phyloP scores from a whole-genome alignment of 306 rosid species.

The Dryas alaskensis region DNA sequence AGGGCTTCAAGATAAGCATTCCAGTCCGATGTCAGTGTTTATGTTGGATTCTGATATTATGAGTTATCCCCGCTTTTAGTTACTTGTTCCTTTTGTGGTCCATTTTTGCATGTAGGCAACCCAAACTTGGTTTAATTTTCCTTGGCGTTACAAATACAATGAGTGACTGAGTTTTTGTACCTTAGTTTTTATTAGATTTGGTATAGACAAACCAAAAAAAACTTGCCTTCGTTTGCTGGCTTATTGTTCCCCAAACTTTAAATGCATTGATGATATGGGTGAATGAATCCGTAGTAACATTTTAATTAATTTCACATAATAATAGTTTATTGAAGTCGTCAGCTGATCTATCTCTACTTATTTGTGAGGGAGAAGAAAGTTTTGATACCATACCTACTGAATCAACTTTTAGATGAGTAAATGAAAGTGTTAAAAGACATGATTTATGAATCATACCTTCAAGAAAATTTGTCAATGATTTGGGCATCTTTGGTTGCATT shows the following conservation, averaged over 20 bases:
- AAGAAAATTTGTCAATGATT: background rate
- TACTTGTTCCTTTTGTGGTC: background rate
- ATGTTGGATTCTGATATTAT: background rate
- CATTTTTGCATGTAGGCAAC: background rate
- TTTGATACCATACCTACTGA: background rate
- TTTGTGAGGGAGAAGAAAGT: background rate
- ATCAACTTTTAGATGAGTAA: background rate
- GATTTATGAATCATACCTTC: background rate
- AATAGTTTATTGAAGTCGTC: background rate
- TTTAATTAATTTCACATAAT: background rate
- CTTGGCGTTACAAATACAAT: background rate
- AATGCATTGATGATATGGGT: background rate
- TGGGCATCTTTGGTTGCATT: background rate
- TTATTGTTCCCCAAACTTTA: background rate
- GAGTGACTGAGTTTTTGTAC: background rate
- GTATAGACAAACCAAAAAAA: background rate
- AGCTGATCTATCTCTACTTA: background rate
- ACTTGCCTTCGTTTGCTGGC: background rate
- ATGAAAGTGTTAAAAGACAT: background rate
- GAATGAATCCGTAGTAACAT: background rate
- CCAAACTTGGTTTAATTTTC: background rate
- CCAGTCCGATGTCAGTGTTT: background rate
- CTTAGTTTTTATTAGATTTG: background rate
- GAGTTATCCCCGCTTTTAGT: background rate
- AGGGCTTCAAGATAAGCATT: constrained; percentile 1